These are phyloP conservation scores for Parsonsia alboflavescens DNA, from an alignment of 257 asterid species.

Conservation along the genomic window DNA sequence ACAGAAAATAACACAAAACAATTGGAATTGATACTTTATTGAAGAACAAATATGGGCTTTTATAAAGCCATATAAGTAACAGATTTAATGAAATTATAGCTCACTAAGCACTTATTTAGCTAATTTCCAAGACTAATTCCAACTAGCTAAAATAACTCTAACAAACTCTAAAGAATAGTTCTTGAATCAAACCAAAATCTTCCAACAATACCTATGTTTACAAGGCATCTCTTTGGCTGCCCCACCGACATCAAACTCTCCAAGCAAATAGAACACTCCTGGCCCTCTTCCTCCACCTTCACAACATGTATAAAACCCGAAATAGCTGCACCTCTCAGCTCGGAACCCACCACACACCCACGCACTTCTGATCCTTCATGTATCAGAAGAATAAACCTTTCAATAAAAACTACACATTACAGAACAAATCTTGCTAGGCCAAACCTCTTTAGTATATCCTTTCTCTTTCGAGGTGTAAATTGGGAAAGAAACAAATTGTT, in stretches of 20 bases:
- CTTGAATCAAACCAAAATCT: no score
- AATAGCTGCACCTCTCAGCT: neutral
- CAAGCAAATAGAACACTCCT: slow-evolving; percentile 57
- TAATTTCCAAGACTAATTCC: no score
- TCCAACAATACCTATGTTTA: slow-evolving; percentile 32
- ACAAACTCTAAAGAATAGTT: no score
- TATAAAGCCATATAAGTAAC: no score
- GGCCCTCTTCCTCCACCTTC: slow-evolving; percentile 27
- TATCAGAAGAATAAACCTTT: neutral
- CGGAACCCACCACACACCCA: neutral
- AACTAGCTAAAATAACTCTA: no score
- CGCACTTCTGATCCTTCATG: neutral
- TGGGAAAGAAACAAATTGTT: slow-evolving; percentile 95
- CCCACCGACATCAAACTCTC: slow-evolving; percentile 31
- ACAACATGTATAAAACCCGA: neutral
- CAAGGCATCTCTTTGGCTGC: slow-evolving; percentile 41
- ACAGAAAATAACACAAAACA: no score
- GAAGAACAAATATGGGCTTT: no score
- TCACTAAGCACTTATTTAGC: no score
- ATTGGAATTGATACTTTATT: no score
- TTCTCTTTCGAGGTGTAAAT: slow-evolving; percentile 98
- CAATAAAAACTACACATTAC: neutral
- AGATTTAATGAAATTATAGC: no score
- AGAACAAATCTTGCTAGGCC: neutral
- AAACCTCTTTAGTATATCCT: slow-evolving; percentile 92